Base-by-base conservation (phyloP, 2,329 filamentous ascomycete species). In the Boeremia exigua region DNA sequence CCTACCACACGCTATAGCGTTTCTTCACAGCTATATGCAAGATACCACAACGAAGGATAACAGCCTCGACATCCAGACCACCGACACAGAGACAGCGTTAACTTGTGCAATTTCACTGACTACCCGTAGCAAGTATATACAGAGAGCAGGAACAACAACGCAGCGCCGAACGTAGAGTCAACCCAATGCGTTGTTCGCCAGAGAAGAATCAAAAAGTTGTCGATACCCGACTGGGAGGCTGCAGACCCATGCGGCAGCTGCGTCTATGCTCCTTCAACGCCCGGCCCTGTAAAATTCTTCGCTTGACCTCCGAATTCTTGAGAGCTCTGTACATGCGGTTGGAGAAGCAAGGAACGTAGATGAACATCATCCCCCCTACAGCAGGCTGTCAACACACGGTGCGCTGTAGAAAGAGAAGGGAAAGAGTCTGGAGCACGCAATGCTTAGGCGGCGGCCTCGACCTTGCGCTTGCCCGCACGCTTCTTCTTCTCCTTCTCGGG, bases 381-480 rank as follows among this genome's bases (percentile, higher is more conserved):
- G 28, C 6, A 23, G 17, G 3, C 6, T 15, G 39, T 51, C 30
- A 51, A 51, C 38, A 29, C 29, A 14, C 23, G 47, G 10, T 43
- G 28, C 45, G 30, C 47, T 10, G 19, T 2, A 14, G 11, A 49
- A 28, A n/a, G 25, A 37, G 14, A 11, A 23, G 2, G n/a, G 33
- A n/a, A 2, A 10, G 25, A 43, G 37, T 30, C 27, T 23, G 37
- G 25, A 33, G 15, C n/a, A 17, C 23, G 19, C 17, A 28, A 37
- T 25, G 33, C 48, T 60, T 65, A 72, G 25, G 63, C 55, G 48
- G 65, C 58, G 27, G 51, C 56, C 59, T 73, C 72, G 56, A 64
- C 66, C 69, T 75, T 75, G 40, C 70, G 60, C 69, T 75, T 75
- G 37, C 70, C 61, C 37, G 73, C 70, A 6, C 71, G 61, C 69